Evolutionary conservation across 2,329 filamentous ascomycete species (phyloP), one percentile per base, ranked within the genome.

Genomic region (Trichoderma sp.): DNA sequence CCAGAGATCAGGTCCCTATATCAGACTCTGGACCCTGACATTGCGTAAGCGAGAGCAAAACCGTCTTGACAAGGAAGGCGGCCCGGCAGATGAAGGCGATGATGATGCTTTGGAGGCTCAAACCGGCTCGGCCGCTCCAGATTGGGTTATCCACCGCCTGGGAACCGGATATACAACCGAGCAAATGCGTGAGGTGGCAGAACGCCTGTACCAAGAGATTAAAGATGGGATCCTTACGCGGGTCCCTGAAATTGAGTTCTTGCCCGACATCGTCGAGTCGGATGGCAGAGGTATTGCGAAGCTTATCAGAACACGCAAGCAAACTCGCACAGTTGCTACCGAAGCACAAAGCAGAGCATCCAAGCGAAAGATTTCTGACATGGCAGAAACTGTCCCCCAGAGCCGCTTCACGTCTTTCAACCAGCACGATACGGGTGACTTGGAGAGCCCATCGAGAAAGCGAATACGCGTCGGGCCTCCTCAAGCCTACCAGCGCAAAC

Each of bases 1-100:
- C 34, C 70, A 71, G 18, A 75, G 73, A 28, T 73, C 74, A 56
- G 75, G 76, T 0, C 76, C 78, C 5, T 75, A 74, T 59, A 79
- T 81, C 66, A 77, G 76, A 55, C 75, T 76, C 72, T 93, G 90
- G 86, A 84, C 86, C 1, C 78, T 93, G 7, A 84, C 84, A 6
- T 83, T 90, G 59, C 84, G 89, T 55, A 90, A 90, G 79, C 86
- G 90, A 16, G 89, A 91, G 75, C 83, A 88, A 74, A 83, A 85
- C 72, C 84, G 88, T 5, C 79, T 88, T 8, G 78, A 79, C 14
- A 79, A 79, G 32, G 78, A 75, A 26, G 30, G 18, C 13, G 68
- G 59, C 26, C 32, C 49, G 6, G 21, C 30, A 13, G 78, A 81
- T 0, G 78, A 78, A 6, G 76, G 78, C 4, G 77, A 78, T 0